Percentiles rank a stretch among this genome's conserved stretches.
Conservation (phyloP, 2,329 filamentous ascomycete species). For the Trichothecium roseum region DNA sequence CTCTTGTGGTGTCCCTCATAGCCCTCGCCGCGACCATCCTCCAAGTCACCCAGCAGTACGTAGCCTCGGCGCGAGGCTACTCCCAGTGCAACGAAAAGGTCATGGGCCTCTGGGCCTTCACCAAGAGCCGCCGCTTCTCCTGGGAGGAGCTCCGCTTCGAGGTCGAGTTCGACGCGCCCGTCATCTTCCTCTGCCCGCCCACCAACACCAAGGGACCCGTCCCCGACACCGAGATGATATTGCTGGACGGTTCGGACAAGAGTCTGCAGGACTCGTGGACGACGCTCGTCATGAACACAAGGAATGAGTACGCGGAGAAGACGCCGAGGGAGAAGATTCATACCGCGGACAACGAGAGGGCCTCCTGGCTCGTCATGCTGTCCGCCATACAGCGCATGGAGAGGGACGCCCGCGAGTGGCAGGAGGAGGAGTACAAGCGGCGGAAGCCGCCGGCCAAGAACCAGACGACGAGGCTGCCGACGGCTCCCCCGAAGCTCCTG, state of each 20-base stretch:
- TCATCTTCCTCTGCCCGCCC: conserved; percentile 37
- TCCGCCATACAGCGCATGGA: conserved; percentile 40
- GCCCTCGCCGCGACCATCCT: conserved; percentile 33
- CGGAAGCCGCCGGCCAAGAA: conserved; percentile 9
- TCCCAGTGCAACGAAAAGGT: conserved; percentile 35
- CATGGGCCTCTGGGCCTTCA: conserved; percentile 34
- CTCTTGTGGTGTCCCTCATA: conserved; percentile 35
- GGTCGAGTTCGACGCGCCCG: conserved; percentile 36
- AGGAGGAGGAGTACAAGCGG: conserved; percentile 17
- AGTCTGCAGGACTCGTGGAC: conserved; percentile 25
- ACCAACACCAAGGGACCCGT: conserved; percentile 27
- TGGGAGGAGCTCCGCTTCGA: conserved; percentile 36
- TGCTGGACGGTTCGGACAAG: conserved; percentile 25
- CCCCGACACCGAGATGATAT: conserved; percentile 17
- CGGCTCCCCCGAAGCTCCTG: conserved; percentile 13
- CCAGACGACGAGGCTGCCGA: conserved; percentile 8
- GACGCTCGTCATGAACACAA: conserved; percentile 17
- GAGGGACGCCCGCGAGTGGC: conserved; percentile 34
- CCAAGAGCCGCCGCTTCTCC: conserved; percentile 28
- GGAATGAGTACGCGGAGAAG: conserved; percentile 11
- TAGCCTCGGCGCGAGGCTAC: conserved; percentile 38
- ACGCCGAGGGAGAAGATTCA: conserved; percentile 28
- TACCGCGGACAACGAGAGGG: conserved; percentile 46
- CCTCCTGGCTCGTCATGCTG: conserved; percentile 43
- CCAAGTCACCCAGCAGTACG: conserved; percentile 40